Evolutionary conservation across 2,329 filamentous ascomycete species (phyloP).

Genomic region (Proliferodiscus dingleyae): DNA sequence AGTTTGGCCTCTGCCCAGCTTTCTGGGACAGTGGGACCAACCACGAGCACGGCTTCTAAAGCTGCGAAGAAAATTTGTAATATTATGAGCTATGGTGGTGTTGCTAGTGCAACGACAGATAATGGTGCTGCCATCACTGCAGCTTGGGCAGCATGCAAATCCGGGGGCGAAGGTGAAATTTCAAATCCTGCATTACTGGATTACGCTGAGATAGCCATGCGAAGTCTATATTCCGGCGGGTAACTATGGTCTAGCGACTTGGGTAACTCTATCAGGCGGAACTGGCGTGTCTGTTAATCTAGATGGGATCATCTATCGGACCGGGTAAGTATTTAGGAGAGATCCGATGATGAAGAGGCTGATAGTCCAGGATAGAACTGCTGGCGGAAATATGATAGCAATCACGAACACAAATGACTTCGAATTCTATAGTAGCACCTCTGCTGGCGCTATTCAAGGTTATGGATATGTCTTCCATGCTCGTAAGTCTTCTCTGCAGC

Average conservation of each 20-base stretch:
- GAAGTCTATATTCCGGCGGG: slow-evolving; percentile 29
- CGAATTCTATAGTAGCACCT: slow-evolving; percentile 48
- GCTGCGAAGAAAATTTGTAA: slow-evolving; percentile 34
- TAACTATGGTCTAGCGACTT: slow-evolving; percentile 45
- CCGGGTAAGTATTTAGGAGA: slow-evolving; percentile 30
- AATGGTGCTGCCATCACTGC: slow-evolving; percentile 38
- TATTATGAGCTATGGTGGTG: slow-evolving; percentile 43
- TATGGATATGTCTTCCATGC: slow-evolving; percentile 45
- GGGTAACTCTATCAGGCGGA: slow-evolving; percentile 44
- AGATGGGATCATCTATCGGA: slow-evolving; percentile 48
- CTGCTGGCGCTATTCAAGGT: slow-evolving; percentile 48
- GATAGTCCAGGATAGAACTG: slow-evolving; percentile 16
- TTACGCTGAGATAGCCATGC: neutral
- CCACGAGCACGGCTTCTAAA: slow-evolving; percentile 22
- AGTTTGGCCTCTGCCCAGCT: slow-evolving; percentile 17
- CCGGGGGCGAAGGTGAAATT: slow-evolving; percentile 34
- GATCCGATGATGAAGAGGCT: neutral
- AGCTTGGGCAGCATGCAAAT: slow-evolving; percentile 41
- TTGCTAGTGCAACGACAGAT: slow-evolving; percentile 41
- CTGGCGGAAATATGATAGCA: slow-evolving; percentile 48
- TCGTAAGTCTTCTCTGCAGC: slow-evolving; percentile 18
- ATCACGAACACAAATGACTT: slow-evolving; percentile 46
- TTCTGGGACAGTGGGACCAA: slow-evolving; percentile 25
- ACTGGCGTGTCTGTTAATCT: slow-evolving; percentile 45
- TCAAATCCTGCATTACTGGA: neutral